These are phyloP conservation scores for Jatropha curcas DNA, from an alignment of 345 rosid genomes.

Conservation along the genomic window DNA sequence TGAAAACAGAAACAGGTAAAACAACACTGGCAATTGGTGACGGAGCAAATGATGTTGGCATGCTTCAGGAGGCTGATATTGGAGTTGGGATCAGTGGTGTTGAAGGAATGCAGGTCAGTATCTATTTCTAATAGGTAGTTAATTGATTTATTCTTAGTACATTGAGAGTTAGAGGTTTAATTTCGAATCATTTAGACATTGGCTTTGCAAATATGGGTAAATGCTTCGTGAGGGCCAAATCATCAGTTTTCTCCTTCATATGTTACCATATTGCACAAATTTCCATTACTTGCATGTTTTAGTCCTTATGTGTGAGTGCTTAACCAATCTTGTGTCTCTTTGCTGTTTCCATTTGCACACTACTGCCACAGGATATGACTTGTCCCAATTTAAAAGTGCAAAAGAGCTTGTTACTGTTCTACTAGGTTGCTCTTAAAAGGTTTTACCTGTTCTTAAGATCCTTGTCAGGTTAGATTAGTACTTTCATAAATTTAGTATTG, in stretches of 20 bases:
- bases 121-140: neutral
- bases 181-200: neutral
- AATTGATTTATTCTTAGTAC: neutral
- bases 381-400: neutral
- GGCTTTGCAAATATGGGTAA: neutral
- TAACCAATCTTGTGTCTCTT: neutral
- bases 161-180: neutral
- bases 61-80: slow-evolving; percentile 97
- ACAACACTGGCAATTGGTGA: slow-evolving; percentile 83
- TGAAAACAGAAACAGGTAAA: slow-evolving; percentile 55
- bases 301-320: neutral
- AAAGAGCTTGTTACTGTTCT: neutral
- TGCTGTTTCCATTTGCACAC: neutral
- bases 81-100: slow-evolving; percentile 95
- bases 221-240: neutral
- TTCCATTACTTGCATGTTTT: neutral
- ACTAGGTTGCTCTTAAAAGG: neutral
- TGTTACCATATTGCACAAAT: neutral
- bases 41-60: slow-evolving; percentile 94
- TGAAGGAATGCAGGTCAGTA: slow-evolving; percentile 92
- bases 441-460: neutral
- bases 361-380: too few species aligned
- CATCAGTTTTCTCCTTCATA: neutral
- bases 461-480: neutral
- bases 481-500: neutral